Base-by-base conservation (phyloP, 2,329 filamentous ascomycete species). In the Aspergillus pseudonomiae region DNA sequence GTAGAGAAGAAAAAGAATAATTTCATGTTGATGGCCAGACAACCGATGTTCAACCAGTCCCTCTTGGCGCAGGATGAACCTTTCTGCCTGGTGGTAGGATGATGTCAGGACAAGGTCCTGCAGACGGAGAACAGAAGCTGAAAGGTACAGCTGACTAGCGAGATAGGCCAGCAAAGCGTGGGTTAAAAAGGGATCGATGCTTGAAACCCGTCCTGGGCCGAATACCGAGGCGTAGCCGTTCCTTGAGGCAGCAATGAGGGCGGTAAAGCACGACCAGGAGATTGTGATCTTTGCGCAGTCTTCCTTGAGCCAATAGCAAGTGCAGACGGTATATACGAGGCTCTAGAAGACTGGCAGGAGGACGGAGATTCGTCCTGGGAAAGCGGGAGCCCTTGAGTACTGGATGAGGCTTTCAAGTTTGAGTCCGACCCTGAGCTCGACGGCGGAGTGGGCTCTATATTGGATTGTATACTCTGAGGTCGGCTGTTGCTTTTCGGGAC, bases 161-260 rank as follows among this genome's bases (percentile, higher is more conserved):
- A 41, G 39, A n/a, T 6, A 41, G 39, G 6, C 39, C 39, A 41
- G 39, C 39, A n/a, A 10, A n/a, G 3, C 2, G 2, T 0, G 14
- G 3, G 39, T 41, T n/a, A 41, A 3, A 41, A 41, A 41, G 39
- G 39, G 9, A 41, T 41, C 32, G 32, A 9, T 9, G 32, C 2
- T 11, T 9, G 32, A 34, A 34, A 34, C 5, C 32, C 9, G 3
- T 41, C 39, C 39, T 41, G 39, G 14, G 16, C 3, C 7, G 39
- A 41, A 67, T 46, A 46, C 10, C 43, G 43, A 46, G 43, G 43
- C 43, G 10, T 24, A 24, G 43, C n/a, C n/a, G 39, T 41, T 19
- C 39, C 39, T 9, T 41, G 39, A 41, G 43, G 43, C 3, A 24
- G 43, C 43, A 46, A 46, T 2, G 43, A 10, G 5, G 43, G 10